Base-by-base conservation (phyloP, 345 rosid genomes). In the Xanthoceras sorbifolium region DNA sequence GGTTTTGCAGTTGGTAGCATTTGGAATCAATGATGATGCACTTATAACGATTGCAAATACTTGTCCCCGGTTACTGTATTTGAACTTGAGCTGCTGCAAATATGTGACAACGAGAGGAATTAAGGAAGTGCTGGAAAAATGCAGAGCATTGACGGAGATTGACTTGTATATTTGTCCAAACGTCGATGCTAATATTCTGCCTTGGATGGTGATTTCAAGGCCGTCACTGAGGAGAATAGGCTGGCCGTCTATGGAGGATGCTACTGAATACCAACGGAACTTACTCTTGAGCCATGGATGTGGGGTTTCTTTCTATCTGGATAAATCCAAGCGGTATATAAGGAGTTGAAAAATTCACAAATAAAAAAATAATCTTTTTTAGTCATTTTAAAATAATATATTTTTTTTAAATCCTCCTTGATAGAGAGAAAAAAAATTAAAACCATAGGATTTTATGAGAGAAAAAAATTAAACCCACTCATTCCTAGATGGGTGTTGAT, bases 231-330 rank as follows among this genome's bases (percentile, higher is more conserved):
- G 91, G 87, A 88, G 81, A 80, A 87, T 94, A 36, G 71, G 78
- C 26, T 87, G 78, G 0, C 97, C n/a, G n/a, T 11, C 57, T 59
- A 80, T 73, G 10, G 83, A 79, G 74, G 48, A 34, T 77, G 83
- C 82, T 20, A 78, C 83, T 9, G 79, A 81, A 25, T 79, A 77
- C 42, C 90, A 70, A 57, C 59, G 20, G 44, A 79, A 76, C 17
- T 82, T 87, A 61, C 86, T 89, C 79, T 46, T 88, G 77, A 82
- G 83, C 34, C 98, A 94, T 82, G 97, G 98, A 50, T 90, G 97
- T 76, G 78, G 87, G 48, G 82, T 94, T 72, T 79, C 80, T 57
- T n/a, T n/a, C n/a, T n/a, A n/a, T n/a, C n/a, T n/a, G n/a, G n/a
- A n/a, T n/a, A n/a, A n/a, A n/a, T n/a, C n/a, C n/a, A n/a, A n/a